Conservation (phyloP, 1,284 basidiomycete species). For the Fomitopsis schrenkii region DNA sequence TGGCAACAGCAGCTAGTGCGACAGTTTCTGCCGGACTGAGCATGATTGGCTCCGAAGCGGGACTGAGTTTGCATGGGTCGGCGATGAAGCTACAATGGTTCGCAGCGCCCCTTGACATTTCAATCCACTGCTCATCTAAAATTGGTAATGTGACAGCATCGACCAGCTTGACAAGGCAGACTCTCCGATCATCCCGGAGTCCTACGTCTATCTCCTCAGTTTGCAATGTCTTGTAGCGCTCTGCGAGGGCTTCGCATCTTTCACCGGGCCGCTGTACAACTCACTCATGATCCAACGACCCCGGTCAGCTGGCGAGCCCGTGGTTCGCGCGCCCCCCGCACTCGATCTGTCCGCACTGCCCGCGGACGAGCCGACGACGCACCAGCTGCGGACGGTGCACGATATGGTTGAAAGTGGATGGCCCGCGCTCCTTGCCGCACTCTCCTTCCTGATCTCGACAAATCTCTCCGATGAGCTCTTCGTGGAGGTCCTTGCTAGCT, state of each 20-base stretch:
- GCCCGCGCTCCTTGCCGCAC: constrained; percentile 85
- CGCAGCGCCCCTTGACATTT: constrained; percentile 18
- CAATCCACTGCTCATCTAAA: neutral
- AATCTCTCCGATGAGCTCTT: constrained; percentile 88
- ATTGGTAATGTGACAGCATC: constrained; percentile 51
- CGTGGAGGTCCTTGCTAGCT: constrained; percentile 75
- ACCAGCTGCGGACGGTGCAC: constrained; percentile 56
- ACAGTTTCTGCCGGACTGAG: constrained; percentile 74
- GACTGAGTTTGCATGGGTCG: constrained; percentile 67
- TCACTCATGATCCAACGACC: constrained; percentile 63
- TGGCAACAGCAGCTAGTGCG: constrained; percentile 78
- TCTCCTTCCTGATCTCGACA: constrained; percentile 87
- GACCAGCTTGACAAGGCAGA: constrained; percentile 97
- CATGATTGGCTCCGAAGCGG: constrained; percentile 62
- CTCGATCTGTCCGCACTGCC: constrained; percentile 63
- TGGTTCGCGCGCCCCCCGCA: constrained; percentile 68
- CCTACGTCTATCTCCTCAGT: constrained; percentile 89
- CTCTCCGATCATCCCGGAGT: constrained; percentile 86
- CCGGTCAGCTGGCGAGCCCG: constrained; percentile 58
- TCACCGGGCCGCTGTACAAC: constrained; percentile 68
- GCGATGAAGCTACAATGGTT: constrained; percentile 86
- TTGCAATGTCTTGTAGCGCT: constrained; percentile 87
- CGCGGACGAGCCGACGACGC: constrained; percentile 48
- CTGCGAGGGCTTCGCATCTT: constrained; percentile 82
- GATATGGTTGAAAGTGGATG: constrained; percentile 84